phyloP scores from a whole-genome alignment of 2,329 filamentous ascomycete species.

The Colletotrichum simmondsii region DNA sequence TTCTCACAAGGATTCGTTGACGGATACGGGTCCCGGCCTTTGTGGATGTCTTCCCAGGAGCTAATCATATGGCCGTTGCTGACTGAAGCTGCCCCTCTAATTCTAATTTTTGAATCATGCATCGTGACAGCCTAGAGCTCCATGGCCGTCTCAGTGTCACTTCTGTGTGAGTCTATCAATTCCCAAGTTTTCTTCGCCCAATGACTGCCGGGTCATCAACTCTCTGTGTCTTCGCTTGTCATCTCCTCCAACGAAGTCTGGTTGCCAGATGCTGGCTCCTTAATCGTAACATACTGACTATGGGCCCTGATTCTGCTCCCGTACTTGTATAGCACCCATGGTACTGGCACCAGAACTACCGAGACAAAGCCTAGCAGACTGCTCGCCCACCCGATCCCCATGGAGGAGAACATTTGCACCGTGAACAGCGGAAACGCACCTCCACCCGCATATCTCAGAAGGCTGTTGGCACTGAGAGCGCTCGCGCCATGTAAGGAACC shows the following conservation, averaged over 20 bases:
- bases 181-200: not conserved
- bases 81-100: not conserved
- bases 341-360: not conserved
- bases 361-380: not conserved
- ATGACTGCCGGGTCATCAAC: no score
- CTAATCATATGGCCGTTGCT: not conserved
- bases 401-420: not conserved
- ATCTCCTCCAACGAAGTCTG: not conserved
- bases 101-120: not conserved
- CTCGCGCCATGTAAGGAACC: not conserved
- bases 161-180: not conserved
- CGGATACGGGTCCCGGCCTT: no score
- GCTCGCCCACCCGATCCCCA: not conserved
- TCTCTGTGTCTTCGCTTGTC: not conserved
- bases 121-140: not conserved
- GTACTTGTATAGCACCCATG: not conserved
- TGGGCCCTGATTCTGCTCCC: not conserved
- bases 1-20: not conserved
- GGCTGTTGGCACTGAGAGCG: not conserved
- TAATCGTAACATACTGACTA: not conserved
- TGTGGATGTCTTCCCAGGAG: not conserved
- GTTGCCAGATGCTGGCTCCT: not conserved
- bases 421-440: not conserved
- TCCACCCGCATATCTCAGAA: not conserved
- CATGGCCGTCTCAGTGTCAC: not conserved